Evolutionary conservation across 768 basidiomycete genomes (phyloP), one percentile per base, ranked within the genome.

Genomic region (Tricholoma flavovirens): DNA sequence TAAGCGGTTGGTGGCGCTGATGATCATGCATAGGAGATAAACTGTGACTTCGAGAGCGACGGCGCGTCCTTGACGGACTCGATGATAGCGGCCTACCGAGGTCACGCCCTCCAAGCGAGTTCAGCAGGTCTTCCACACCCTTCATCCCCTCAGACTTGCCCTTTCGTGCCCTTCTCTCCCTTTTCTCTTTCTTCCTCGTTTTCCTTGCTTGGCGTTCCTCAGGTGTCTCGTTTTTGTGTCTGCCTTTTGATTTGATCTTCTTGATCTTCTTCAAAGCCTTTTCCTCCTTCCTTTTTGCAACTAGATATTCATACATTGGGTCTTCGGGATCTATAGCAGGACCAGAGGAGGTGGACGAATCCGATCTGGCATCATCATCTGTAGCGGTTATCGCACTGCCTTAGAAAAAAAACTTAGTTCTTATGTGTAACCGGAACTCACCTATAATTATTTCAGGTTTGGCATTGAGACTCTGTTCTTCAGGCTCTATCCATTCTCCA

Each of bases 281-380:
- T 65, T 83, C 82, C 66, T 92, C 89, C 61, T 74, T 82, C 63
- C 81, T 79, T 67, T 95, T 82, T 1, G 84, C 80, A 36, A 94
- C 72, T 32, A 99, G 76, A 67, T 91, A 98, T 59, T 94, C 95
- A 26, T 87, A 83, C 97, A 99, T 98, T 1, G 97, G 97, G 71
- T 99, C 97, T 67, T 98, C 96, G 1, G 90, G 91, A 68, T 98
- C 95, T 55, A 97, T 88, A 8, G 82, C 77, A 24, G 84, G 80
- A 15, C 74, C 78, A 15, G 84, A 79, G 2, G 81, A 80, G 14
- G 74, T 84, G 1, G 87, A 86, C 4, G 86, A 86, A 32, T 88
- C 87, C 5, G 87, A 84, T 2, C 69, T 80, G 1, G 69, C 78
- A 40, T 69, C 80, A 19, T 74, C 81, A 33, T 78, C 88, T 81